Evolutionary conservation across 2,329 filamentous ascomycete genomes (phyloP).

Genomic region (Drechslera avenae): DNA sequence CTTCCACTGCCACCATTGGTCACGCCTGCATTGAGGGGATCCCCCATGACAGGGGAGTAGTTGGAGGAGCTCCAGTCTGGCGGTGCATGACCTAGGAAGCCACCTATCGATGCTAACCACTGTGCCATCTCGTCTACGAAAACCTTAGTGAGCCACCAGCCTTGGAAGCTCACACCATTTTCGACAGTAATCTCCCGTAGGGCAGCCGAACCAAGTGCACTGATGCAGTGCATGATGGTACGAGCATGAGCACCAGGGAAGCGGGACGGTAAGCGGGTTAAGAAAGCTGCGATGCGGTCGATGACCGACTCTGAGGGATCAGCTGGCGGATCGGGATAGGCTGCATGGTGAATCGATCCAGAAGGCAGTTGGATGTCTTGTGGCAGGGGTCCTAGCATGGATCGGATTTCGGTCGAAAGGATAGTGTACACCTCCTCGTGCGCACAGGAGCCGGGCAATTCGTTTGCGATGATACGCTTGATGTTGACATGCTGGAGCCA

Average conservation of each 20-base stretch:
- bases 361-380: slow-evolving; percentile 69
- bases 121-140: slow-evolving; percentile 94
- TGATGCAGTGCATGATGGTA: slow-evolving; percentile 77
- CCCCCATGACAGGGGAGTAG: slow-evolving; percentile 39
- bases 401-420: slow-evolving; percentile 66
- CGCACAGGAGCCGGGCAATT: slow-evolving; percentile 58
- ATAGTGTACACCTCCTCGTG: slow-evolving; percentile 63
- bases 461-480: slow-evolving; percentile 62
- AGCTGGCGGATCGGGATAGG: slow-evolving; percentile 29
- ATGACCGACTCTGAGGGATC: slow-evolving; percentile 61
- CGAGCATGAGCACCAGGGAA: slow-evolving; percentile 76
- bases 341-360: slow-evolving; percentile 52
- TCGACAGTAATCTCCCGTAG: slow-evolving; percentile 81
- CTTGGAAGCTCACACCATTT: slow-evolving; percentile 80
- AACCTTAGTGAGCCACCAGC: slow-evolving; percentile 94
- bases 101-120: slow-evolving; percentile 87
- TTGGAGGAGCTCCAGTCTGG: slow-evolving; percentile 35
- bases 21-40: slow-evolving; percentile 36
- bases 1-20: slow-evolving; percentile 44
- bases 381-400: slow-evolving; percentile 70
- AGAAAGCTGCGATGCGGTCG: slow-evolving; percentile 77
- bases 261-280: slow-evolving; percentile 68
- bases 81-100: slow-evolving; percentile 70
- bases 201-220: slow-evolving; percentile 74
- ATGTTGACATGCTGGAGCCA: slow-evolving; percentile 71